phyloP scores from a whole-genome alignment of 1,139 yeast genomes.

The Nematodospora anomalae region DNA sequence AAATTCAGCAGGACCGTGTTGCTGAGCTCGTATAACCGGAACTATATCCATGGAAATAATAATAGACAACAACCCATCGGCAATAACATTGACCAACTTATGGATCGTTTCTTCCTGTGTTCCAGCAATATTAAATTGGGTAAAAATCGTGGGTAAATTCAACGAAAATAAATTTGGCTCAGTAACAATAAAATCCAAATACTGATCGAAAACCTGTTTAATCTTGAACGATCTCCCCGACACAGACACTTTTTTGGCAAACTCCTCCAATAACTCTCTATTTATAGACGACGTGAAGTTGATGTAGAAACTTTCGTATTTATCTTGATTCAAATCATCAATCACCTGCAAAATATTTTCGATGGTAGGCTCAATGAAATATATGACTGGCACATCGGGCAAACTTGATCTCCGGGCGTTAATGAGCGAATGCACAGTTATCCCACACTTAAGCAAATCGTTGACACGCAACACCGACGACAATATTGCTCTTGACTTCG shows the following conservation, averaged over 20 bases:
- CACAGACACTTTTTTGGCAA: slow-evolving; percentile 79
- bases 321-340: slow-evolving; percentile 68
- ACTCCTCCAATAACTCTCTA: slow-evolving; percentile 79
- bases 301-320: slow-evolving; percentile 76
- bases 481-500: slow-evolving; percentile 76
- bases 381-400: slow-evolving; percentile 92
- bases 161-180: slow-evolving; percentile 89
- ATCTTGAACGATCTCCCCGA: slow-evolving; percentile 70
- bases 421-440: slow-evolving; percentile 82
- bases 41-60: slow-evolving; percentile 75
- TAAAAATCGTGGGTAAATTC: slow-evolving; percentile 66
- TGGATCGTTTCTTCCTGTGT: slow-evolving; percentile 78
- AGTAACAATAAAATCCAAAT: slow-evolving; percentile 85
- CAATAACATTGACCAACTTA: slow-evolving; percentile 62
- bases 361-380: slow-evolving; percentile 84
- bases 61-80: slow-evolving; percentile 77
- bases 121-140: slow-evolving; percentile 65
- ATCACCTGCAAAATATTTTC: slow-evolving; percentile 70
- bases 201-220: slow-evolving; percentile 90
- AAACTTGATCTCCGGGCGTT: slow-evolving; percentile 69
- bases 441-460: slow-evolving; percentile 83
- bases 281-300: slow-evolving; percentile 82
- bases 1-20: slow-evolving; percentile 94
- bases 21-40: slow-evolving; percentile 88
- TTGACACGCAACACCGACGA: slow-evolving; percentile 89